phyloP scores from a whole-genome alignment of 2,329 filamentous ascomycete species.

The Sarocladium brachiariae region DNA sequence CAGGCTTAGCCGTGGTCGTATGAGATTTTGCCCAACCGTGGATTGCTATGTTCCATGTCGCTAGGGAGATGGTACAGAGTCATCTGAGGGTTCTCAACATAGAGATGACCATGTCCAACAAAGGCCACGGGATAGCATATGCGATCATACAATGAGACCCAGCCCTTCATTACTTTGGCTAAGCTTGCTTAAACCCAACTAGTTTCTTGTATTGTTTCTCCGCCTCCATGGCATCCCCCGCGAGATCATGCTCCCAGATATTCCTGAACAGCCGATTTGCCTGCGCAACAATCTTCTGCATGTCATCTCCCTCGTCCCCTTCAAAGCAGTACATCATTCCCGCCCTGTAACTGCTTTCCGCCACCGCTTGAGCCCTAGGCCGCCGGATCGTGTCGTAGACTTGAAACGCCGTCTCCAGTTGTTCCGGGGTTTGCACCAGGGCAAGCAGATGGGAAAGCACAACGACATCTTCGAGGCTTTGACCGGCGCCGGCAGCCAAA shows the following conservation, averaged over 20 bases:
- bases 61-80: too few species aligned
- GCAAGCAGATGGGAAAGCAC: slow-evolving; percentile 14
- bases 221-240: background rate
- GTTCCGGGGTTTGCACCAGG: background rate
- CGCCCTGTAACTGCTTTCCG: background rate
- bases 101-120: too few species aligned
- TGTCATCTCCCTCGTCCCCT: slow-evolving; percentile 4
- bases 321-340: slow-evolving; percentile 7
- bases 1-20: too few species aligned
- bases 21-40: too few species aligned
- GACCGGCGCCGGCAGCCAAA: slow-evolving; percentile 16
- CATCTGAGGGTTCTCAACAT: too few species aligned
- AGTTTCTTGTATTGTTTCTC: slow-evolving; percentile 2
- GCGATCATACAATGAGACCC: too few species aligned
- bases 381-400: slow-evolving; percentile 13
- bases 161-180: too few species aligned
- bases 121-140: too few species aligned
- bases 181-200: too few species aligned
- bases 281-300: background rate
- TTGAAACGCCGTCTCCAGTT: slow-evolving; percentile 14
- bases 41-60: too few species aligned
- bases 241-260: slow-evolving; percentile 4
- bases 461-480: slow-evolving; percentile 6
- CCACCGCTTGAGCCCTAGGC: background rate
- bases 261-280: slow-evolving; percentile 4